These are phyloP conservation scores for Erodium texanum DNA, from an alignment of 441 rosid genomes.

Conservation along the genomic window DNA sequence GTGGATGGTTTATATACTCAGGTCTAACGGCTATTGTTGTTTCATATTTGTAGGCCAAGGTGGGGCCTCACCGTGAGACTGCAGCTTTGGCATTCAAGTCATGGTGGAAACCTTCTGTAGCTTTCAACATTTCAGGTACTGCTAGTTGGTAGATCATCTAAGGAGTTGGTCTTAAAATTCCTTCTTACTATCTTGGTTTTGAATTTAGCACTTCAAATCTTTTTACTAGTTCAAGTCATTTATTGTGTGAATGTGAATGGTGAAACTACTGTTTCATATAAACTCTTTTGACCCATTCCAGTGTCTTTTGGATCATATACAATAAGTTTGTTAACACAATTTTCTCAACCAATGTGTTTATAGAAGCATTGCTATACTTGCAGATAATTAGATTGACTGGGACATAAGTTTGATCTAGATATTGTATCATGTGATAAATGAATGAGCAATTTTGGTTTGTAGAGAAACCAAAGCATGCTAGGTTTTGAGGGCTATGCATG, in stretches of 20 bases:
- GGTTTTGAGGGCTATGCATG: no score
- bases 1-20: background rate
- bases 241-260: background rate
- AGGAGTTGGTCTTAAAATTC: background rate
- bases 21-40: background rate
- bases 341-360: background rate
- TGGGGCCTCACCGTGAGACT: constrained; percentile 77
- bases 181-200: background rate
- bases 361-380: no score
- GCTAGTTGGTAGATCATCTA: background rate
- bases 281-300: background rate
- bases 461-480: no score
- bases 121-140: constrained; percentile 73
- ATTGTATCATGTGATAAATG: no score
- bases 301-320: background rate
- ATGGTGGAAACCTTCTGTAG: constrained; percentile 94
- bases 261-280: background rate
- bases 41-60: constrained; percentile 55
- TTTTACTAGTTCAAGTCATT: no score
- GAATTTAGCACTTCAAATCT: no score
- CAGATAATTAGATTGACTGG: no score
- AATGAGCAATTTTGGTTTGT: no score
- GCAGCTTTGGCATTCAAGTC: constrained; percentile 77
- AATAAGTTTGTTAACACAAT: background rate
- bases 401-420: no score